Percentiles rank a stretch among this genome's conserved stretches.
phyloP scores from a whole-genome alignment of 306 rosid species.

The Spatholobus suberectus region DNA sequence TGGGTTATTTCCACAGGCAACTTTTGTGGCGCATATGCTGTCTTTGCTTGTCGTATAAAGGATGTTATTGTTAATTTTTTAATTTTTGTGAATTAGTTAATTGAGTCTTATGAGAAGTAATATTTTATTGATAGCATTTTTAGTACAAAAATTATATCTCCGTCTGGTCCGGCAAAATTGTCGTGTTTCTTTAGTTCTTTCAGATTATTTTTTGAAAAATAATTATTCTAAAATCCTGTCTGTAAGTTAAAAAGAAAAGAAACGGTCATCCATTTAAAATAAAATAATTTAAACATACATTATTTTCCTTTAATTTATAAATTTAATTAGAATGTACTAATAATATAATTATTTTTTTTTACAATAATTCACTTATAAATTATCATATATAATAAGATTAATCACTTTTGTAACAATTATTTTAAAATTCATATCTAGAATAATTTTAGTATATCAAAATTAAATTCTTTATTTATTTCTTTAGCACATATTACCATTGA shows the following conservation, averaged over 20 bases:
- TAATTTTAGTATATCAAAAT: background rate
- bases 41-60: background rate
- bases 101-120: no score
- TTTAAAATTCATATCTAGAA: background rate
- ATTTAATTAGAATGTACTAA: background rate
- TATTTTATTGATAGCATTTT: background rate
- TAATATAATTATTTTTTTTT: background rate
- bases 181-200: background rate
- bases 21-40: background rate
- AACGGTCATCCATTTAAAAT: background rate
- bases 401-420: background rate
- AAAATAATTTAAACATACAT: background rate
- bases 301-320: background rate
- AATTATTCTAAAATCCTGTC: background rate
- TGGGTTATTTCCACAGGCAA: background rate
- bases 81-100: no score
- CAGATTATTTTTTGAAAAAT: background rate
- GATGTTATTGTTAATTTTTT: background rate
- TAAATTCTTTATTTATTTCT: background rate
- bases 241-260: background rate
- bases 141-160: background rate
- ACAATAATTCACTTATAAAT: background rate
- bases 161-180: background rate
- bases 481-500: background rate
- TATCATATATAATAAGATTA: background rate